Conservation (phyloP, 2,329 filamentous ascomycete species). For the Penicillium sp. region DNA sequence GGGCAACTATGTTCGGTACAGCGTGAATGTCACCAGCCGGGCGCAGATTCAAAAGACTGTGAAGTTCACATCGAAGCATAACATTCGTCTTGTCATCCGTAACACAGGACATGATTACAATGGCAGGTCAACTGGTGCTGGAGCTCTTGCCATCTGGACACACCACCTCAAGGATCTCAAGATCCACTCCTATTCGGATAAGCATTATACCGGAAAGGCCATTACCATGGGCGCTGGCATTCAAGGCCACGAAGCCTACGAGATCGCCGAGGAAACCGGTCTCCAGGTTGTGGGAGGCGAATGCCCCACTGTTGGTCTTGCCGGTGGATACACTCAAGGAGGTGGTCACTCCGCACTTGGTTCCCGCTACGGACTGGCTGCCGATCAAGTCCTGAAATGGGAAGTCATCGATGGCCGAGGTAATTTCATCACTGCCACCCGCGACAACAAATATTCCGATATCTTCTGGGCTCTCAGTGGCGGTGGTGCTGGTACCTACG, state of each 20-base stretch:
- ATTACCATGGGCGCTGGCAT: constrained; percentile 58
- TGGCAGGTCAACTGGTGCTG: constrained; percentile 63
- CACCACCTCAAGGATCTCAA: constrained; percentile 34
- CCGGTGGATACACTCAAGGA: constrained; percentile 61
- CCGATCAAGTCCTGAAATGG: constrained; percentile 59
- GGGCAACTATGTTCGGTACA: constrained; percentile 34
- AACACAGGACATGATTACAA: constrained; percentile 44
- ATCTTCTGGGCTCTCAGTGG: constrained; percentile 25
- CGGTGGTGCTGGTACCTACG: constrained; percentile 54
- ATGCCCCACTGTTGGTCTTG: constrained; percentile 56
- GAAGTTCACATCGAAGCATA: constrained; percentile 47
- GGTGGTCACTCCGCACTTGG: constrained; percentile 59
- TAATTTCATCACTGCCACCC: constrained; percentile 18
- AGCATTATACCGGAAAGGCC: constrained; percentile 51
- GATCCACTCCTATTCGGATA: constrained; percentile 35
- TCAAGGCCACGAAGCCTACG: constrained; percentile 51
- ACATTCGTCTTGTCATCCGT: constrained; percentile 51
- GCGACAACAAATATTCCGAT: constrained; percentile 18
- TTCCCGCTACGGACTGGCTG: constrained; percentile 57
- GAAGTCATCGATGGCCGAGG: constrained; percentile 54
- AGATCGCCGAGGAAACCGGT: constrained; percentile 45
- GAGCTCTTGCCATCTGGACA: constrained; percentile 41
- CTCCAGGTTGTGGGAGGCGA: constrained; percentile 57
- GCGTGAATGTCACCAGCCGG: constrained; percentile 35
- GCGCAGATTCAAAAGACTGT: constrained; percentile 27